These are phyloP conservation scores for Corniculantispora saksenae DNA, from an alignment of 2,329 filamentous ascomycete species.

Conservation along the genomic window DNA sequence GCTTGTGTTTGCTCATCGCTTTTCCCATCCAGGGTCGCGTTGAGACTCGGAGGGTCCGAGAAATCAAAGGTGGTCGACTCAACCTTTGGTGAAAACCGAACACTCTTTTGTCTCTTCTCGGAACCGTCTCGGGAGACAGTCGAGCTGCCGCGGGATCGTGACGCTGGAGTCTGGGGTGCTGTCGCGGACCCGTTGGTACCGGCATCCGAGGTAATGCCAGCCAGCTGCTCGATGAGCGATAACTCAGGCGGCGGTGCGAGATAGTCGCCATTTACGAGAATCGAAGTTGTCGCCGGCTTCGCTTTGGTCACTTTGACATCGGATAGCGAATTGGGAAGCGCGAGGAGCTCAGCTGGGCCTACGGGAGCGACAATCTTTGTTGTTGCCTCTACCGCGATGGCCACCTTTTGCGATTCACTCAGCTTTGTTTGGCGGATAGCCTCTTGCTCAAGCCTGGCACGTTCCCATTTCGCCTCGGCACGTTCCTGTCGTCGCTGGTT, in stretches of 20 bases:
- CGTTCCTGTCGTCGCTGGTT: conserved; percentile 76
- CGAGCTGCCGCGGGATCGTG: conserved; percentile 14
- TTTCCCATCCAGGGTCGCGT: conserved; percentile 25
- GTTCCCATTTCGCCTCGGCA: conserved; percentile 82
- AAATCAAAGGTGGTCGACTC: conserved; percentile 62
- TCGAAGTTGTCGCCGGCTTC: conserved; percentile 8
- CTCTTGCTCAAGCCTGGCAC: conserved; percentile 84
- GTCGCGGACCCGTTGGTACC: not conserved
- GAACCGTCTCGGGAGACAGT: conserved; percentile 1
- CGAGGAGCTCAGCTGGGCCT: conserved; percentile 47
- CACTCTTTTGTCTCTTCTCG: conserved; percentile 59
- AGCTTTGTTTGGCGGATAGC: conserved; percentile 70
- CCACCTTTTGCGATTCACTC: conserved; percentile 43
- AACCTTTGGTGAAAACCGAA: conserved; percentile 69
- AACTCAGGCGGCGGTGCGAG: not conserved
- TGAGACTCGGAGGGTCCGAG: conserved; percentile 53
- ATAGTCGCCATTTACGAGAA: conserved; percentile 14
- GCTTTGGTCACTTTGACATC: conserved; percentile 39
- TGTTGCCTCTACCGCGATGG: conserved; percentile 16
- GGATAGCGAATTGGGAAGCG: conserved; percentile 56
- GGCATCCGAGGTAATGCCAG: not conserved
- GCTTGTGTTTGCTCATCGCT: conserved; percentile 25
- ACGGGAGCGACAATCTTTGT: conserved; percentile 35
- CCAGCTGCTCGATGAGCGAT: conserved; percentile 19
- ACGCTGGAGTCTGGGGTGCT: not conserved